phyloP scores from a whole-genome alignment of 345 rosid genomes.

The Cardamine occulta region DNA sequence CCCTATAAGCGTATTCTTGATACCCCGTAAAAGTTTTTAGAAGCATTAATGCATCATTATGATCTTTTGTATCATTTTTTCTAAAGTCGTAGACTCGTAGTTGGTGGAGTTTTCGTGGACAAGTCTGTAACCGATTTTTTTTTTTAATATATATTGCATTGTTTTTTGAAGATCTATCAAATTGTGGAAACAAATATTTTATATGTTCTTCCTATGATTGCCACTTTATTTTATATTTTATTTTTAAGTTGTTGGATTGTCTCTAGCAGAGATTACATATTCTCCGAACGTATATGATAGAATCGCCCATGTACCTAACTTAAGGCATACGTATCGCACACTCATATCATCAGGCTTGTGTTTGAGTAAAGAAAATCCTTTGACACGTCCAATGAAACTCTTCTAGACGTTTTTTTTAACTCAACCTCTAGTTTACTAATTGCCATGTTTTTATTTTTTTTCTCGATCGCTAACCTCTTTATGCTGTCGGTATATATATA shows the following conservation, averaged over 20 bases:
- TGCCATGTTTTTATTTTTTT: slow-evolving; percentile 22
- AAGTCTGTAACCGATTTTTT: not conserved
- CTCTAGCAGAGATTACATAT: slow-evolving; percentile 15
- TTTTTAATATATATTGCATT: not conserved
- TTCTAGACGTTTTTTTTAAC: slow-evolving; percentile 44
- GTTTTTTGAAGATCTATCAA: not conserved
- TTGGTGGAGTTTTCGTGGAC: slow-evolving; percentile 26
- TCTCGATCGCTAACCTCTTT: slow-evolving; percentile 11
- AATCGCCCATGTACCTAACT: slow-evolving; percentile 20
- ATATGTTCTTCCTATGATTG: not conserved
- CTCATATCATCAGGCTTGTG: slow-evolving; percentile 32
- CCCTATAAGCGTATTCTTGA: not conserved
- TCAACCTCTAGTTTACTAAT: slow-evolving; percentile 38
- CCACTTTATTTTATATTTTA: not conserved
- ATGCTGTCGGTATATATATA: slow-evolving; percentile 17
- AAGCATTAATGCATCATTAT: not conserved
- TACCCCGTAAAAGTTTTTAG: not conserved
- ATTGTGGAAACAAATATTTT: not conserved
- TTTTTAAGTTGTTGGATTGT: slow-evolving; percentile 13
- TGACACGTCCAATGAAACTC: slow-evolving; percentile 55
- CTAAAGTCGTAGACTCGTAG: slow-evolving; percentile 10
- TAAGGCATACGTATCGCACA: slow-evolving; percentile 33
- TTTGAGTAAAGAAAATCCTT: slow-evolving; percentile 47
- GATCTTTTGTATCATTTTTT: not conserved
- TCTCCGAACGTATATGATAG: not conserved